Conservation (phyloP, 192 early-diverging fungal species). For the Coemansia erecta region DNA sequence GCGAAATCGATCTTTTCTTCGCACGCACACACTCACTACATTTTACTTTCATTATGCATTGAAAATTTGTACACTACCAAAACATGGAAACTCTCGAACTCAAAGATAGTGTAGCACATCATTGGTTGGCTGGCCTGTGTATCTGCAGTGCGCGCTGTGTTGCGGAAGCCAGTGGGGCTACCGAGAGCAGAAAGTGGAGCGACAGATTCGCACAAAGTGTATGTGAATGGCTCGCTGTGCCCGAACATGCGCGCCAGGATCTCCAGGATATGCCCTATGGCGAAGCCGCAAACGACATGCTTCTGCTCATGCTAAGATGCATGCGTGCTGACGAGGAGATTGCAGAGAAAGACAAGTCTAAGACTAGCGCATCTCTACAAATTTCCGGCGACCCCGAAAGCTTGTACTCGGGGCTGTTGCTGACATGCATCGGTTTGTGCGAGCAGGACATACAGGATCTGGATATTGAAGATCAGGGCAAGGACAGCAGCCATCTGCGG, state of each 20-base stretch:
- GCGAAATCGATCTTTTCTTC: too few relatives aligned
- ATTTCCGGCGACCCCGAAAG: slow-evolving; percentile 26
- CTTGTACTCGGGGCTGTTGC: slow-evolving; percentile 27
- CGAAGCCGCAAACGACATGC: slow-evolving; percentile 40
- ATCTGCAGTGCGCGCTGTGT: slow-evolving; percentile 44
- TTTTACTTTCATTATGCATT: too few relatives aligned
- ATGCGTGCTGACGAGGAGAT: slow-evolving; percentile 30
- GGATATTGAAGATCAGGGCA: not conserved
- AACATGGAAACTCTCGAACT: slow-evolving; percentile 36
- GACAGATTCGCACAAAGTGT: slow-evolving; percentile 30
- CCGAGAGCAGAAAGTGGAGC: slow-evolving; percentile 23
- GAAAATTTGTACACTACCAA: not conserved
- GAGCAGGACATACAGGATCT: slow-evolving; percentile 11
- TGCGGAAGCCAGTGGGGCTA: slow-evolving; percentile 20
- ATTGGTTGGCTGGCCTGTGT: slow-evolving; percentile 43
- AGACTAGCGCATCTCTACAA: slow-evolving; percentile 15
- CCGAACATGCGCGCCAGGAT: slow-evolving; percentile 12
- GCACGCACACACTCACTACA: too few relatives aligned
- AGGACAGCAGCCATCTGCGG: slow-evolving; percentile 2
- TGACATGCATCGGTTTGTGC: slow-evolving; percentile 31
- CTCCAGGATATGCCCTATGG: slow-evolving; percentile 24
- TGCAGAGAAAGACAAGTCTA: not conserved
- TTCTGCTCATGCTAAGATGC: slow-evolving; percentile 36
- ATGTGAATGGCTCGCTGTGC: slow-evolving; percentile 31
- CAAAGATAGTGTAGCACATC: slow-evolving; percentile 12